phyloP scores from a whole-genome alignment of 2,329 filamentous ascomycete species.

The Aureobasidium lini region DNA sequence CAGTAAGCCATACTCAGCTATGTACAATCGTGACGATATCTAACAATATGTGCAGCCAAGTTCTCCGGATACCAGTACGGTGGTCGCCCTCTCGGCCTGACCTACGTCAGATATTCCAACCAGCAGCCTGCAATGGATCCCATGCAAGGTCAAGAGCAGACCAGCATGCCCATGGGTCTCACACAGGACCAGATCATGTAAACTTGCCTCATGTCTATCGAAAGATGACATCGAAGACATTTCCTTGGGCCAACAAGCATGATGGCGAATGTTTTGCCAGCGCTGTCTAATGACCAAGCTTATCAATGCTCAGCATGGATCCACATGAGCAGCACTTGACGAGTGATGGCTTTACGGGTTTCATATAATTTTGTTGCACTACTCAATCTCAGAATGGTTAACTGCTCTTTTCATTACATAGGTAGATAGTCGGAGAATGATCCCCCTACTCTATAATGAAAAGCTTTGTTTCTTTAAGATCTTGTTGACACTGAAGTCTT shows the following conservation, averaged over 20 bases:
- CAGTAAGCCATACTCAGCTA: conserved; percentile 35
- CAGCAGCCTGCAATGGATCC: conserved; percentile 47
- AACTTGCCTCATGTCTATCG: not conserved
- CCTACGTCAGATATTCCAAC: conserved; percentile 87
- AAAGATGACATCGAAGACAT: not conserved
- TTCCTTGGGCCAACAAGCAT: not conserved
- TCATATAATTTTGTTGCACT: conserved; percentile 12
- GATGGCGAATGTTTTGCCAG: not conserved
- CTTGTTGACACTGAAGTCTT: not conserved
- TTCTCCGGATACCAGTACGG: conserved; percentile 98
- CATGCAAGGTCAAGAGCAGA: conserved; percentile 74
- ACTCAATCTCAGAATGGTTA: conserved; percentile 5
- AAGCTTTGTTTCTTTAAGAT: not conserved
- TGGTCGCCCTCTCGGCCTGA: conserved; percentile 84
- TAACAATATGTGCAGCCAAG: conserved; percentile 51
- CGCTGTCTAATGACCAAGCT: not conserved
- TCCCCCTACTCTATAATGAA: conserved; percentile 2
- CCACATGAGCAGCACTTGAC: not conserved
- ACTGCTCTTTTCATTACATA: not conserved
- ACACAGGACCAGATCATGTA: conserved; percentile 99
- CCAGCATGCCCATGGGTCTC: conserved; percentile 46
- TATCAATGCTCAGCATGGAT: conserved; percentile 3
- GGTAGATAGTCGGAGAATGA: not conserved
- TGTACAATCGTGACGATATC: not conserved
- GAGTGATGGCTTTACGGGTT: conserved; percentile 16